Percentiles rank a stretch among this genome's conserved stretches.
Evolutionary conservation across 179 eudicot species (phyloP).

Genomic region (Amaranthus tricolor): DNA sequence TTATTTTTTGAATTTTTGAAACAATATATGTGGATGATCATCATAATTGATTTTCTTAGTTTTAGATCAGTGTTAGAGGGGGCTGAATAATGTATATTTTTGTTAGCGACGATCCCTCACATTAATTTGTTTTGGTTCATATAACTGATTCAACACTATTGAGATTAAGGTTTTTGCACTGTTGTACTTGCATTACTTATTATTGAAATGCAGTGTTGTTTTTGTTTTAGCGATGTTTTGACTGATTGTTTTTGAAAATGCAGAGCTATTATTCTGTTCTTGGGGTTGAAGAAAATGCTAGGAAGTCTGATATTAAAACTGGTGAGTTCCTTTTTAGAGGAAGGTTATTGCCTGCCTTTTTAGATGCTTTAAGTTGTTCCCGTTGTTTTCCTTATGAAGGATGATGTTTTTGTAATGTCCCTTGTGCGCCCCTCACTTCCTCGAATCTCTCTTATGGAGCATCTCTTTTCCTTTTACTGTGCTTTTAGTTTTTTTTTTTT

Average conservation of each 20-base stretch:
- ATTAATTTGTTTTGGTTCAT: too few species aligned
- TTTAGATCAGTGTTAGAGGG: too few species aligned
- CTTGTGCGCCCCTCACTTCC: background rate
- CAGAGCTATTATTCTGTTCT: constrained; percentile 86
- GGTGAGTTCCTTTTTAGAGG: constrained; percentile 42
- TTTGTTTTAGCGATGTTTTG: background rate
- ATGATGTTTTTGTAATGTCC: background rate
- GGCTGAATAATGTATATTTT: too few species aligned
- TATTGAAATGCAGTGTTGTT: background rate
- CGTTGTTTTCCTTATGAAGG: background rate
- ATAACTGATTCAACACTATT: too few species aligned
- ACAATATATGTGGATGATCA: too few species aligned
- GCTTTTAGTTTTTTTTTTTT: too few species aligned
- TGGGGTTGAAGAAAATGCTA: constrained; percentile 66
- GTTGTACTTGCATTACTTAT: constrained; percentile 1
- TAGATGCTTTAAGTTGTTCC: background rate
- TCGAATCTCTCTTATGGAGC: constrained; percentile 3
- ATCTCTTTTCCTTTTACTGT: background rate
- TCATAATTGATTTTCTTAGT: too few species aligned
- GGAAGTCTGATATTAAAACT: constrained; percentile 77
- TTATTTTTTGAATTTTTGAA: too few species aligned
- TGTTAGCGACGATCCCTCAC: too few species aligned
- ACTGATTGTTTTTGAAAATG: constrained; percentile 16
- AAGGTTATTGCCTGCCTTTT: background rate
- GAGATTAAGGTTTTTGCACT: too few species aligned